Evolutionary conservation across 345 rosid genomes (phyloP).

Genomic region (Populus ilicifolia): DNA sequence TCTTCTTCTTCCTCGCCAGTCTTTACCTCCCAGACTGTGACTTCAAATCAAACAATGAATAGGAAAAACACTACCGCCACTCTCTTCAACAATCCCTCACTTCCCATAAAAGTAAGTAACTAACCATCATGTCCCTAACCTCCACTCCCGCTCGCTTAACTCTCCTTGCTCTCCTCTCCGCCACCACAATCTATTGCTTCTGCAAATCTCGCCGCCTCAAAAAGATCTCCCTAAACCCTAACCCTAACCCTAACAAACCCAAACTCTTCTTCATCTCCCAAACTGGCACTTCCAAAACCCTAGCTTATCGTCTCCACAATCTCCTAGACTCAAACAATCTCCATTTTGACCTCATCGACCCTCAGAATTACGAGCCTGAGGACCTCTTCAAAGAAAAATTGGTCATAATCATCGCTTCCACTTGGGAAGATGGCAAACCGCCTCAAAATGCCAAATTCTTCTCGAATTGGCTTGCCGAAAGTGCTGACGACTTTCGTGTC

Average conservation of each 20-base stretch:
- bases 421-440: slow-evolving; percentile 85
- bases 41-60: no score
- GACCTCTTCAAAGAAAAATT: slow-evolving; percentile 66
- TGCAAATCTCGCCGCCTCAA: slow-evolving; percentile 73
- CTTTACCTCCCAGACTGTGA: no score
- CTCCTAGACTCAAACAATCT: slow-evolving; percentile 38
- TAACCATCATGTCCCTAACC: slow-evolving; percentile 38
- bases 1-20: no score
- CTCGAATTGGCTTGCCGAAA: slow-evolving; percentile 68
- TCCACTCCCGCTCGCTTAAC: slow-evolving; percentile 57
- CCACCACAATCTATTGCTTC: slow-evolving; percentile 72
- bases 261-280: slow-evolving; percentile 66
- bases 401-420: slow-evolving; percentile 70
- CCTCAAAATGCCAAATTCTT: slow-evolving; percentile 64
- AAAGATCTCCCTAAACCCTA: slow-evolving; percentile 22
- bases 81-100: background rate
- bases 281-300: slow-evolving; percentile 70
- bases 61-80: no score
- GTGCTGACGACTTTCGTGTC: slow-evolving; percentile 85
- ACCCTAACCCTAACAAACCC: slow-evolving; percentile 1
- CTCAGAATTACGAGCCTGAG: slow-evolving; percentile 81
- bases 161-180: slow-evolving; percentile 72
- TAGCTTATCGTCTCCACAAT: slow-evolving; percentile 57
- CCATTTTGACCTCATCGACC: slow-evolving; percentile 66
- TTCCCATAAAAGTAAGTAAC: background rate